Evolutionary conservation across 2,329 filamentous ascomycete genomes (phyloP).

Genomic region (Claviceps citrina): DNA sequence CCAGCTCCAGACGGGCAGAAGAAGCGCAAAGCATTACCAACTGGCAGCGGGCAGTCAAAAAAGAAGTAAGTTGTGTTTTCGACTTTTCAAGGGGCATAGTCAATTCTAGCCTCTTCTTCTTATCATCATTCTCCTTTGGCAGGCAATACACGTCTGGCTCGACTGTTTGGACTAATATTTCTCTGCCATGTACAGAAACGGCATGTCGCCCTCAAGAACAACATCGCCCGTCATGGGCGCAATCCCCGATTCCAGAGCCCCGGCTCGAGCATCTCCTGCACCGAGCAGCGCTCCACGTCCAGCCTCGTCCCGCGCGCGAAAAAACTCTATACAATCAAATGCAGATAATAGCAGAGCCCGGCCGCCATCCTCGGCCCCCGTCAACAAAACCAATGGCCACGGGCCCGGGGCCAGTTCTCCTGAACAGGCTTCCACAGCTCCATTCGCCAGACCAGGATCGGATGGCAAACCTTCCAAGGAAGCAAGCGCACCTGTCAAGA

Average conservation of each 20-base stretch:
- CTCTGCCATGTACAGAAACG: slow-evolving; percentile 16
- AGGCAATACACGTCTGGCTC: not conserved
- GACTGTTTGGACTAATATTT: not conserved
- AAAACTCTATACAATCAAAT: slow-evolving; percentile 53
- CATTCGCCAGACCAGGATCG: slow-evolving; percentile 15
- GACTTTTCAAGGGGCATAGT: not conserved
- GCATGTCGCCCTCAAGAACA: slow-evolving; percentile 53
- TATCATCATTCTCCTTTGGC: too few species aligned
- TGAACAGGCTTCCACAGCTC: slow-evolving; percentile 20
- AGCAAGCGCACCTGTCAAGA: slow-evolving; percentile 18
- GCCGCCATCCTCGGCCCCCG: slow-evolving; percentile 10
- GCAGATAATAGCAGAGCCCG: slow-evolving; percentile 33
- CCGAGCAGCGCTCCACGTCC: slow-evolving; percentile 43
- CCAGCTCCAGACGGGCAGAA: slow-evolving; percentile 55
- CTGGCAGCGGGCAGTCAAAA: slow-evolving; percentile 55
- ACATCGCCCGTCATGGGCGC: slow-evolving; percentile 60
- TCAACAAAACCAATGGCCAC: slow-evolving; percentile 44
- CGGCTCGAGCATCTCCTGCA: slow-evolving; percentile 41
- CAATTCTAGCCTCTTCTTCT: not conserved
- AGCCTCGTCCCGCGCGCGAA: slow-evolving; percentile 54
- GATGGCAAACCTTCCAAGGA: slow-evolving; percentile 40
- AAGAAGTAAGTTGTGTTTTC: slow-evolving; percentile 49
- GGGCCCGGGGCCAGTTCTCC: slow-evolving; percentile 21
- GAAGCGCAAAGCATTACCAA: slow-evolving; percentile 50
- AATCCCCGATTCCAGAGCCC: slow-evolving; percentile 46